Evolutionary conservation across 768 basidiomycete species (phyloP), one percentile per base, ranked within the genome.

Genomic region (Lactifluus echinatus): DNA sequence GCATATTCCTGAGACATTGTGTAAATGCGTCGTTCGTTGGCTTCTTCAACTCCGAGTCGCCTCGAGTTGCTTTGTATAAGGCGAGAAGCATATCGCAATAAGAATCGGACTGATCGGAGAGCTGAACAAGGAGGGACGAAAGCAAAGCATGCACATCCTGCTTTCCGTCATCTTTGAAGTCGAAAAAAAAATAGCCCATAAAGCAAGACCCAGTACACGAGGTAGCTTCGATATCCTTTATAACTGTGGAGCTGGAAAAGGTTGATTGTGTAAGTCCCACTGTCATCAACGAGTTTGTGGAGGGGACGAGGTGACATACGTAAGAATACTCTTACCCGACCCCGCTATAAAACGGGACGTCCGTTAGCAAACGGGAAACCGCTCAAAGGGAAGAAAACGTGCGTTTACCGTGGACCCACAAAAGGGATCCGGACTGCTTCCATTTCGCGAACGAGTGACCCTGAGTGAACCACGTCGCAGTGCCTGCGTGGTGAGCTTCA

Each of bases 401-500:
- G 24, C 48, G 48, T 31, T 56, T 56, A n/a, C 47, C 55, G 5
- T 48, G 36, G 1, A 56, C 21, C 55, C 55, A 56, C 10, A 48
- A 17, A 7, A 56, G 14, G 37, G 19, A 42, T 5, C 37, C 28
- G 3, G 34, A n/a, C 2, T 5, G 0, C 1, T 39, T 56, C 55
- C 55, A 56, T 23, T 11, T 15, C 0, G 14, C 2, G 19, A 49
- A 46, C 3, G 44, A 7, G 15, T 19, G 4, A 4, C 53, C 23
- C 3, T 26, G 0, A 17, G 12, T 34, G 12, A 36, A 21, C 53
- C 53, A 54, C 6, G 5, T 14, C 4, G 53, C 17, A 21, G 33
- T 46, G 15, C 44, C 53, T 15, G 19, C 1, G 4, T 55, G 36
- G 19, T 29, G 37, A 7, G 10, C 19, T 24, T 34, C 29, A 6